Base-by-base conservation (phyloP, 2,329 filamentous ascomycete species). In the Aspergillus felis region DNA sequence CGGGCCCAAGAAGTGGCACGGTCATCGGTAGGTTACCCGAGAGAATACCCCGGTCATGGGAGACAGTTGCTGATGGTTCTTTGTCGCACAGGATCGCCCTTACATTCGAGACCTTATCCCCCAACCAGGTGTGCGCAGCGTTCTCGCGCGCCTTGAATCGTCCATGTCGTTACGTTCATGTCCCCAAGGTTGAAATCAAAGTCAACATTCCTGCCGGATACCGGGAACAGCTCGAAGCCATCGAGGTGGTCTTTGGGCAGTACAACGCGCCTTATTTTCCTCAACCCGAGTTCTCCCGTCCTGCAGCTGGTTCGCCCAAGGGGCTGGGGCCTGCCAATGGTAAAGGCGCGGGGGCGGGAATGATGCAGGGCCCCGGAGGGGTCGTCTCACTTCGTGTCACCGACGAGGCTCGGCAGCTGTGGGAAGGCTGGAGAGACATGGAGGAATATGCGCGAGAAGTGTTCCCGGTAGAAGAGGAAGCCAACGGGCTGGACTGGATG, bases 401-500 rank as follows among this genome's bases (percentile, higher is more conserved):
- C 0, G 82, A 83, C 8, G 86, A 91, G 64, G 90, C 92, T 1
- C 79, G 93, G 60, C 83, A 88, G 65, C 78, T 99, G 25, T 97
- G 94, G 94, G 91, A 96, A 71, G 94, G 92, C 3, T 91, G 91
- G 64, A 83, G 94, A 55, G 90, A 91, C 29, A 83, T 97, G 65
- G 92, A 97, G 71, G 94, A 97, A 75, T 99, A 97, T 72, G 93
- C 93, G 1, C 83, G 90, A 51, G 94, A 97, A 72, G 92, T 95
- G 28, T 97, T 97, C 68, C 91, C 91, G 0, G 83, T 97, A 12
- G 94, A 99, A 74, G 94, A 99, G 76, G 89, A 92, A 66, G 91
- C 92, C 32, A 97, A 97, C 71, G 93, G 93, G 4, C 78, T 94
- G 69, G 91, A 89, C 17, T 99, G 94, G 94, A 97, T 97, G 93